These are phyloP conservation scores for Taxawa tesnikishii DNA, from an alignment of 2,329 filamentous ascomycete species.

Conservation along the genomic window DNA sequence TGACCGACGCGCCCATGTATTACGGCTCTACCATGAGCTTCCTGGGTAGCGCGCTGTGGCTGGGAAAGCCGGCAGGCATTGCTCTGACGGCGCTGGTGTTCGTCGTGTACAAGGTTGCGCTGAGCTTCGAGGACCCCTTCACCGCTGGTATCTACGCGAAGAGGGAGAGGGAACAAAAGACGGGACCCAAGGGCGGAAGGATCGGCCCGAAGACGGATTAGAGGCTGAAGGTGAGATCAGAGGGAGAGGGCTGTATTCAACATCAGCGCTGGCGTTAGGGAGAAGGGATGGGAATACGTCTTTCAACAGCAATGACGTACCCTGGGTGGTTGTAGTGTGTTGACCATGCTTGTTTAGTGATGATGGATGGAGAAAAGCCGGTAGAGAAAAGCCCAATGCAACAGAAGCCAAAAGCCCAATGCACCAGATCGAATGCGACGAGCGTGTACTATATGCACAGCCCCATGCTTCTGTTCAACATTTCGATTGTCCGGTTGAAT, in stretches of 20 bases:
- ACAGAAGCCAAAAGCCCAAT: too few species aligned
- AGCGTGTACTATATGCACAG: constrained; percentile 39
- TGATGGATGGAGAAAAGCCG: too few species aligned
- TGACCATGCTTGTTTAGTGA: too few species aligned
- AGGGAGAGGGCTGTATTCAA: constrained; percentile 5
- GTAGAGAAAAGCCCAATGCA: too few species aligned
- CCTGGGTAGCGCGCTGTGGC: constrained; percentile 71
- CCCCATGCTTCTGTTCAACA: constrained; percentile 64
- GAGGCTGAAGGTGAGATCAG: constrained; percentile 2
- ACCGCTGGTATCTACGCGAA: constrained; percentile 87
- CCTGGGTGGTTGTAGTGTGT: too few species aligned
- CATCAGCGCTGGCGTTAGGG: too few species aligned
- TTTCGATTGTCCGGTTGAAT: constrained; percentile 57
- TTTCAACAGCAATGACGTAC: too few species aligned
- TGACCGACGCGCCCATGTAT: constrained; percentile 91
- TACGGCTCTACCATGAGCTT: constrained; percentile 89
- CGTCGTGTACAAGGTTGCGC: constrained; percentile 65
- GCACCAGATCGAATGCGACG: too few species aligned
- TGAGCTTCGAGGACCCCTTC: constrained; percentile 87
- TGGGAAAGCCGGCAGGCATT: constrained; percentile 77
- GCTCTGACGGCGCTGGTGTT: constrained; percentile 64
- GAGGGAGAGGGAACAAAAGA: constrained; percentile 45
- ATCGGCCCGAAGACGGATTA: constrained; percentile 4
- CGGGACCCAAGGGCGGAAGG: constrained; percentile 15
- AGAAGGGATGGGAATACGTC: too few species aligned